Base-by-base conservation (phyloP, 805 yeast species). In the Myxozyma sirexii region DNA sequence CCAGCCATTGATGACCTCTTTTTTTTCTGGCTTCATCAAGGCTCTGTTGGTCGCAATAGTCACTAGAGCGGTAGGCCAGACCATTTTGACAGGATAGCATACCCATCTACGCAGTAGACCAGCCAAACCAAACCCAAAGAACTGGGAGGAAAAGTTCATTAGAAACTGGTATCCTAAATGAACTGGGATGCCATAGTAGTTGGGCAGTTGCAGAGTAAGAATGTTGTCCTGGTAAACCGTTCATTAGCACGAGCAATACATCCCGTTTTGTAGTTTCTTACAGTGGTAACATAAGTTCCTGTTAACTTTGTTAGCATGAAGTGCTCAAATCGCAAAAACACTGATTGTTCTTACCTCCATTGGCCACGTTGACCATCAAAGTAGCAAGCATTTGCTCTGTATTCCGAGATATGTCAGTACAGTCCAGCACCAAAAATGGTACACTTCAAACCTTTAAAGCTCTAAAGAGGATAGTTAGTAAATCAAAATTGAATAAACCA, bases 31-130 rank as follows among this genome's bases (percentile, higher is more conserved):
- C 42, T 38, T 50, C 35, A 56, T 21, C 72, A 84, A 76, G 72
- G 80, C 78, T 68, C 82, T 75, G 75, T 82, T 77, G 64, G 84
- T 80, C 26, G 87, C 83, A 24, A 83, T 68, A 2, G 85, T 77
- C 52, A 85, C 87, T 69, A 87, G 76, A 68, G 80, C 80, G 1
- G 82, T 72, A 3, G 93, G 93, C 92, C 92, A 87, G 54, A 86
- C 78, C 72, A 84, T 81, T 17, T 83, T 76, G 6, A 85, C 79
- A 3, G 90, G 87, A 59, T 81, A 80, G 21, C 87, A 85, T 62
- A 87, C 76, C 41, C 84, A 76, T 63, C 81, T 78, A 63, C 86
- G 77, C 39, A 81, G 76, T 57, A 86, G 55, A 33, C 92, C 91
- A 46, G 88, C 89, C 52, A 84, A 71, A 26, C 87, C 85, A 63